Base-by-base conservation (phyloP, 2,329 filamentous ascomycete genomes). In the Calonectria pseudoturangicola region DNA sequence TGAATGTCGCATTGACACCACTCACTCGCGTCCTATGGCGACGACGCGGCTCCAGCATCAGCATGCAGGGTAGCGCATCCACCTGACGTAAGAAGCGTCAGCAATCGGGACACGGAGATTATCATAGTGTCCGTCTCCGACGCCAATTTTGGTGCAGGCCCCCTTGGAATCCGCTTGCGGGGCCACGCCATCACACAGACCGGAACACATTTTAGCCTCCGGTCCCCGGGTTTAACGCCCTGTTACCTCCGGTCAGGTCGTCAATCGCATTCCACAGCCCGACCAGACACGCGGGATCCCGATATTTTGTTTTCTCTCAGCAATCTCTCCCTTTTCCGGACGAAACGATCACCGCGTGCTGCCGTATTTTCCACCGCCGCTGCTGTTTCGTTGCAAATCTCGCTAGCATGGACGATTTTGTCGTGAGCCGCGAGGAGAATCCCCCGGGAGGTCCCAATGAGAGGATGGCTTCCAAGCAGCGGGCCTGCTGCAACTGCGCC, bases 401-500 rank as follows among this genome's bases (percentile, higher is more conserved):
- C 39, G 21, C 21, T 9, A 39, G 8, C 12, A 79, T 79, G 77
- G 77, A 79, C 30, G 75, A 79, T 28, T 71, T 70, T 51, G 73
- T 79, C 30, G 60, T 77, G n/a, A 77, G 65, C 47, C 71, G 69
- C 48, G 69, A 71, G 18, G 63, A 30, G 36, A 60, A 66, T 21
- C 45, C 39, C 12, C 10, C 54, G 33, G 8, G 18, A 9, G 58
- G 18, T 9, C 63, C 30, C 47, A 36, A 48, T 12, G 68, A 74
- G 21, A 30, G 10, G 21, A 30, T 50, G 30, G n/a, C 27, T n/a
- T 70, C 51, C 0, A 83, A 81, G 71, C 63, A 74, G n/a, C 81
- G 83, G 64, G 83, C 83, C 7, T 84, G 83, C 67, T 75, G 69
- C 15, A 82, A 78, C 41, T 84, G 83, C 72, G 83, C 82, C 33